Evolutionary conservation across 306 rosid genomes (phyloP), one percentile per base, ranked within the genome.

Genomic region (Acacia crassicarpa): DNA sequence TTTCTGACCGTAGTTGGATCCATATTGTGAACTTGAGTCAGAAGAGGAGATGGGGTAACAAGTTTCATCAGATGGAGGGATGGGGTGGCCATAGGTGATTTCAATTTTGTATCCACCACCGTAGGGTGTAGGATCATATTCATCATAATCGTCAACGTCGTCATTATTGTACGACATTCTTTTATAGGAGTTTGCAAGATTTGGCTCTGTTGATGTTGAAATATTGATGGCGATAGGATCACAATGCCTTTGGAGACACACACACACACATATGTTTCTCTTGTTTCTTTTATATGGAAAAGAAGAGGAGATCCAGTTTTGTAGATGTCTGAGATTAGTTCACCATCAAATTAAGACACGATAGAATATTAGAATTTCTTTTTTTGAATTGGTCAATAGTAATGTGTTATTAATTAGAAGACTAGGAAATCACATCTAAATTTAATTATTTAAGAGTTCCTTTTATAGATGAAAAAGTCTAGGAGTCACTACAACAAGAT

Each of bases 81-180:
- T 25, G 22, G 95, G 92, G n/a, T 89, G 92, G 16, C 95, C 93
- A 40, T 89, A 89, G 6, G 86, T 91, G 27, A 89, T 63, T 4
- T 14, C 33, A 33, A 89, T 83, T 76, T 91, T 86, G 81, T 91
- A 91, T 2, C 93, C 93, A 6, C 95, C 95, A 8, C 91, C 87
- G 53, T 91, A 91, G 0, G 93, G 95, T 0, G 93, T 89, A 0
- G 93, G 92, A 63, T 89, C 95, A 70, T 78, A 89, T 33, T 78
- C 88, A 44, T 82, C 89, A 63, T n/a, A 91, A 32, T 80, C 87
- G n/a, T 88, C 87, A 0, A 68, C 83, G 0, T 79, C 81, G 20
- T 13, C 77, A 67, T 49, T 83, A 74, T 51, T 83, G 67, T 17
- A 83, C 41, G 84, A 4, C 89, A 89, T 89, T 67, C 19, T 71